Evolutionary conservation across 108 stramenopile genomes (phyloP), one percentile per base, ranked within the genome.

Genomic region (Cyclotella kingstonii): DNA sequence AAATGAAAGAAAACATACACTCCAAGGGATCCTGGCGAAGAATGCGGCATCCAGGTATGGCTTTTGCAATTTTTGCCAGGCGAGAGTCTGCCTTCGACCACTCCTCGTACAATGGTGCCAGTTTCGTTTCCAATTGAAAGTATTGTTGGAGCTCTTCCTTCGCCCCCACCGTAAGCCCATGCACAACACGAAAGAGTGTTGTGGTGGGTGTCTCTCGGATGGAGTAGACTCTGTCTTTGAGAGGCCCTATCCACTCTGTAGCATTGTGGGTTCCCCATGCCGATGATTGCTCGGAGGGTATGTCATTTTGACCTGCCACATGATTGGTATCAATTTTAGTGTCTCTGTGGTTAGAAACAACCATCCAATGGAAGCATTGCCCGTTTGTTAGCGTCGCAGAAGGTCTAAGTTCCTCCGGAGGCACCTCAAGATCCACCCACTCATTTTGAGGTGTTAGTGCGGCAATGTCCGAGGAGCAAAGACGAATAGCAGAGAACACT

Each of bases 1-100:
- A 98, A 28, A 99, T 91, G 69, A 99, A 99, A 47, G 93, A 95
- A 44, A 98, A 70, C 39, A 98, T 78, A 68, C 96, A 97, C 68
- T 99, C 98, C 57, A 86, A 78, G 5, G 97, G 97, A 68, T 98
- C 93, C 60, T 99, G 99, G 3, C 93, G 68, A 26, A 94, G 30
- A 5, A 97, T 80, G 0, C 96, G 80, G 14, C 96, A 87, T 15
- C 95, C 96, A 14, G 90, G 93, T 33, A 98, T 80, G 29, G 71
- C 68, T 22, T 54, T 48, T 10, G 89, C 85, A 43, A 97, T 84
- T 40, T 36, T 65, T 10, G 75, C 57, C 6, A 95, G 52, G 6
- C 92, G 79, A 1, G 27, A 15, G 60, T 85, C 87, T 8, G 65
- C 54, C 17, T 42, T 33, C 6, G 87, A 79, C 96, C 96, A 97